Percentiles rank a stretch among this genome's conserved stretches.
phyloP scores from a whole-genome alignment of 768 basidiomycete genomes.

The Suillus americanus region DNA sequence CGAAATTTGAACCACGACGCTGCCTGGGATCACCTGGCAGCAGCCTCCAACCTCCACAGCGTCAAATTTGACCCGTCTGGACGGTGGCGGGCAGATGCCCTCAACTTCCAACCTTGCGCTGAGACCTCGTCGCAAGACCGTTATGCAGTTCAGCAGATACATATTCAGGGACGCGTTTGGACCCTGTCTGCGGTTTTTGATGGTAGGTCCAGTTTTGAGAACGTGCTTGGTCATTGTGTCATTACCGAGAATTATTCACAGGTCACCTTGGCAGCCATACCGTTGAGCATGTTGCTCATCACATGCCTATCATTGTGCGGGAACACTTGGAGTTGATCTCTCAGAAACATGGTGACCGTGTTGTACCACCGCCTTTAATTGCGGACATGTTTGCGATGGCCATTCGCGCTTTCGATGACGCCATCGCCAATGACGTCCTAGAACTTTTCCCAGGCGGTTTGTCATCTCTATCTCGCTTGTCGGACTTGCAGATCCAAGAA shows the following conservation, averaged over 20 bases:
- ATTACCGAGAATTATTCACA: constrained; percentile 20
- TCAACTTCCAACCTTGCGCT: constrained; percentile 68
- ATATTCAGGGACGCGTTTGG: constrained; percentile 58
- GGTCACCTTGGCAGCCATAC: constrained; percentile 72
- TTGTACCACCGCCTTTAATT: constrained; percentile 47
- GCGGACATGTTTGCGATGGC: constrained; percentile 57
- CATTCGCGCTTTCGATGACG: constrained; percentile 62
- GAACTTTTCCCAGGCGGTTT: constrained; percentile 59
- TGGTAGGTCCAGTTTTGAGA: constrained; percentile 39
- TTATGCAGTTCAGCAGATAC: constrained; percentile 56
- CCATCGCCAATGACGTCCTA: constrained; percentile 65
- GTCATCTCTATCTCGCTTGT: constrained; percentile 46
- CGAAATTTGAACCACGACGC: constrained; percentile 49
- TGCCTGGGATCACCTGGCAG: constrained; percentile 51
- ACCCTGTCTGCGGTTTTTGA: constrained; percentile 71
- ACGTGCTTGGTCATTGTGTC: constrained; percentile 8
- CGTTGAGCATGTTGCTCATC: constrained; percentile 65
- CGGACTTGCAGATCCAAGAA: constrained; percentile 53
- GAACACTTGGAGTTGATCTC: constrained; percentile 51
- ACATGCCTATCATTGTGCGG: constrained; percentile 65
- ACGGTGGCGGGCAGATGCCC: constrained; percentile 50
- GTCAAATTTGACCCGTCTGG: constrained; percentile 35
- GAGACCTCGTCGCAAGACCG: constrained; percentile 60
- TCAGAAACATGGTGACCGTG: constrained; percentile 37
- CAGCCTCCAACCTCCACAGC: constrained; percentile 52